phyloP scores from a whole-genome alignment of 805 yeast species.

The Cyberlindnera misumaiensis region DNA sequence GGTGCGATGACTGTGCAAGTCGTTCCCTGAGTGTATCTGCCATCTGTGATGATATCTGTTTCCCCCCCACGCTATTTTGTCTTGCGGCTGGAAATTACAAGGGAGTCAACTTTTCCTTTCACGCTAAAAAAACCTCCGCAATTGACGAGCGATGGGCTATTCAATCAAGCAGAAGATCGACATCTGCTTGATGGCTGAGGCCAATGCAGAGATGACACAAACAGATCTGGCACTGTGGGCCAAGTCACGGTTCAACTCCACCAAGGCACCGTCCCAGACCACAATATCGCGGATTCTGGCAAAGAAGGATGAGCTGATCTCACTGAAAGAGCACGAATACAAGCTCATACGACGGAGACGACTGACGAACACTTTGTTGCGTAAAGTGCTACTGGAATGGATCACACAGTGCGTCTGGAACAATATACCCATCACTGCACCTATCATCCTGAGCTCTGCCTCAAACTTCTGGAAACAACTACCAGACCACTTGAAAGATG shows the following conservation, averaged over 20 bases:
- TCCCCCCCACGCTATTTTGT: background rate
- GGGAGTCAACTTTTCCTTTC: background rate
- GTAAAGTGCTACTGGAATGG: conserved; percentile 64
- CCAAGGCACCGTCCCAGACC: conserved; percentile 57
- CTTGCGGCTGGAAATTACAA: background rate
- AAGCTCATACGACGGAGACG: conserved; percentile 41
- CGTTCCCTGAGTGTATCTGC: conserved; percentile 29
- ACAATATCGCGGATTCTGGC: conserved; percentile 57
- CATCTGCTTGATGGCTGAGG: conserved; percentile 59
- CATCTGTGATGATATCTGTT: background rate
- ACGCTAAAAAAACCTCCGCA: no score
- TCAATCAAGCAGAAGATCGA: conserved; percentile 58
- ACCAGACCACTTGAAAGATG: conserved; percentile 48
- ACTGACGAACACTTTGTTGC: conserved; percentile 44
- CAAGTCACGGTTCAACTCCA: conserved; percentile 41
- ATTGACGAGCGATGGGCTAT: conserved; percentile 39
- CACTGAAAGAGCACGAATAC: conserved; percentile 45
- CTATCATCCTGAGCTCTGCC: conserved; percentile 58
- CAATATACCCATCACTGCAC: conserved; percentile 56
- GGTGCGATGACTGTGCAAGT: conserved; percentile 71
- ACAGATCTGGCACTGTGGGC: conserved; percentile 62
- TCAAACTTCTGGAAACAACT: conserved; percentile 55
- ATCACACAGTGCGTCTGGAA: conserved; percentile 63
- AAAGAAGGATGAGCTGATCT: conserved; percentile 45
- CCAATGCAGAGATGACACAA: conserved; percentile 66